phyloP scores from a whole-genome alignment of 2,329 filamentous ascomycete species.

The Chaetomium globosum region DNA sequence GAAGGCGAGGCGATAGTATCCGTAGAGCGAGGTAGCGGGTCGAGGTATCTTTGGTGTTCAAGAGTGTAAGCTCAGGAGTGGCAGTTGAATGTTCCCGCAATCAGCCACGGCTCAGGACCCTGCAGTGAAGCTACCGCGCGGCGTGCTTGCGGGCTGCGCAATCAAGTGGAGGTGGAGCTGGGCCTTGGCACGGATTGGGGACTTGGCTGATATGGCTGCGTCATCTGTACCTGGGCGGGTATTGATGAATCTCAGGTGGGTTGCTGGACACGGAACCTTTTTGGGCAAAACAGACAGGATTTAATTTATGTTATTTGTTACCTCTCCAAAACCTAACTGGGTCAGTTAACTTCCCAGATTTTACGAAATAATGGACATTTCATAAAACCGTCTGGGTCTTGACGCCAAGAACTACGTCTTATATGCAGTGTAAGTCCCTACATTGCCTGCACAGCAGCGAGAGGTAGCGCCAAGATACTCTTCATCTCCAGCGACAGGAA shows the following conservation, averaged over 20 bases:
- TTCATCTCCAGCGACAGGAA: background rate
- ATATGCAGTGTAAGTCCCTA: background rate
- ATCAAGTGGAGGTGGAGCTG: conserved; percentile 11
- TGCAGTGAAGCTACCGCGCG: conserved; percentile 9
- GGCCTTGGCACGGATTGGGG: conserved; percentile 9
- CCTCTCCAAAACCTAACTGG: background rate
- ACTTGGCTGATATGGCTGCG: conserved; percentile 12
- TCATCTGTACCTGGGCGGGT: conserved; percentile 19
- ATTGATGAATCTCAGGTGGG: too few species aligned
- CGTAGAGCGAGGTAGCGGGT: background rate
- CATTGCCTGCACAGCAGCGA: too few species aligned
- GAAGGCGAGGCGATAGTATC: background rate
- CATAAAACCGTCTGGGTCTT: background rate
- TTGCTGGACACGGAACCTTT: background rate
- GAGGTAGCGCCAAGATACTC: background rate
- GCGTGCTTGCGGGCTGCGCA: conserved; percentile 24
- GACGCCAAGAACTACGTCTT: background rate
- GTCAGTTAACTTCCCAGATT: background rate
- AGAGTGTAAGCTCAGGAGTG: background rate
- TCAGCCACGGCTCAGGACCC: conserved; percentile 5
- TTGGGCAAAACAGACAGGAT: background rate
- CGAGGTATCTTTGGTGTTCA: background rate
- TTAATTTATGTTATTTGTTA: background rate
- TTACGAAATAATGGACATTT: background rate
- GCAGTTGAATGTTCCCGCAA: background rate